Evolutionary conservation across 257 asterid species (phyloP).

Genomic region (Cordia subcordata): DNA sequence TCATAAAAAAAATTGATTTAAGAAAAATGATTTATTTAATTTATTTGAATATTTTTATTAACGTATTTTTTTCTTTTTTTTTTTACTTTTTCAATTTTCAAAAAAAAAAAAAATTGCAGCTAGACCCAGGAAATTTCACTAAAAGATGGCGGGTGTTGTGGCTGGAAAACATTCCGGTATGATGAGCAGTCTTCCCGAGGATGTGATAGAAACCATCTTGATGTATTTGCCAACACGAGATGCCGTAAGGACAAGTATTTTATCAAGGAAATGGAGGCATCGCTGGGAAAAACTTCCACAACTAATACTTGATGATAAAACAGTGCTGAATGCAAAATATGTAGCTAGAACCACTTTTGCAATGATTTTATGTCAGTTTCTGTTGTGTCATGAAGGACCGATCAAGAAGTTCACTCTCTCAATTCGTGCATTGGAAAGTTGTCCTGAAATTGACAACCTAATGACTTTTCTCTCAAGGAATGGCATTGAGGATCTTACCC

Average conservation of each 20-base stretch:
- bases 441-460: conserved; percentile 16
- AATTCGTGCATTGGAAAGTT: conserved; percentile 7
- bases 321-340: neutral
- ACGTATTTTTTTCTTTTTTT: too few species aligned
- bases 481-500: conserved; percentile 7
- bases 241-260: conserved; percentile 1
- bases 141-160: neutral
- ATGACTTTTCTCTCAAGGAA: conserved; percentile 9
- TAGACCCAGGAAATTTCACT: neutral
- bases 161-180: neutral
- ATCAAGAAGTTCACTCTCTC: conserved; percentile 17
- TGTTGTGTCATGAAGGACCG: conserved; percentile 11
- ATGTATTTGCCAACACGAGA: conserved; percentile 1
- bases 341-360: neutral
- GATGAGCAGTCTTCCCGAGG: neutral
- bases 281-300: conserved; percentile 1
- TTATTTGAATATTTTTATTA: too few species aligned
- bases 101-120: neutral
- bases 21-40: too few species aligned
- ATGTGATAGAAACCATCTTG: neutral
- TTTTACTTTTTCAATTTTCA: too few species aligned
- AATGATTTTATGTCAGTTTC: conserved; percentile 2
- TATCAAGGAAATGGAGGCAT: conserved; percentile 3
- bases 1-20: too few species aligned
- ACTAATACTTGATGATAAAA: neutral